These are phyloP conservation scores for Colletotrichum lentis DNA, from an alignment of 2,329 filamentous ascomycete genomes.

Conservation along the genomic window DNA sequence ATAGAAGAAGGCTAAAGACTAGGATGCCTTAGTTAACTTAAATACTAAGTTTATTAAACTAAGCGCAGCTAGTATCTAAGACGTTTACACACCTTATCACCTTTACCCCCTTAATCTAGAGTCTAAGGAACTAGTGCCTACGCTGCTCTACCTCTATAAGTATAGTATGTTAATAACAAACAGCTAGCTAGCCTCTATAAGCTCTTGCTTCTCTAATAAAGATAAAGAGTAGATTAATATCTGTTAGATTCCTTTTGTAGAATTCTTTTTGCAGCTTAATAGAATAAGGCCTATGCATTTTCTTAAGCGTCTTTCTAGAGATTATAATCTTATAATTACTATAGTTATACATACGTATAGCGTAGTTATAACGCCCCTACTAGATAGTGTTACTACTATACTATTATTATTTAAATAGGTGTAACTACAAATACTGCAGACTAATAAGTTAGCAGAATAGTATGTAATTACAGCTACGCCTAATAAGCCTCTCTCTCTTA, in stretches of 20 bases:
- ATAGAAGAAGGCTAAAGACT: neutral
- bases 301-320: neutral
- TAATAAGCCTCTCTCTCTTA: neutral
- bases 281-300: neutral
- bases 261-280: neutral
- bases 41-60: neutral
- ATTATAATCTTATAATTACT: neutral
- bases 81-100: neutral
- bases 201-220: neutral
- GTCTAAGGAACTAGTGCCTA: neutral
- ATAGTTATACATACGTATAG: neutral
- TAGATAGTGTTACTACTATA: neutral
- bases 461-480: neutral
- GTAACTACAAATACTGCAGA: neutral
- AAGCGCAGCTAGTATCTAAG: neutral
- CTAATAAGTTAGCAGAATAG: neutral
- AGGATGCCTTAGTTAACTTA: neutral
- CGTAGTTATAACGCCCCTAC: neutral
- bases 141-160: neutral
- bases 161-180: neutral
- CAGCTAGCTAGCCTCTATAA: neutral
- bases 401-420: neutral
- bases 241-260: neutral
- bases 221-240: neutral
- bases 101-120: neutral